phyloP scores from a whole-genome alignment of 2,329 filamentous ascomycete genomes.

The Diaporthe sp. region DNA sequence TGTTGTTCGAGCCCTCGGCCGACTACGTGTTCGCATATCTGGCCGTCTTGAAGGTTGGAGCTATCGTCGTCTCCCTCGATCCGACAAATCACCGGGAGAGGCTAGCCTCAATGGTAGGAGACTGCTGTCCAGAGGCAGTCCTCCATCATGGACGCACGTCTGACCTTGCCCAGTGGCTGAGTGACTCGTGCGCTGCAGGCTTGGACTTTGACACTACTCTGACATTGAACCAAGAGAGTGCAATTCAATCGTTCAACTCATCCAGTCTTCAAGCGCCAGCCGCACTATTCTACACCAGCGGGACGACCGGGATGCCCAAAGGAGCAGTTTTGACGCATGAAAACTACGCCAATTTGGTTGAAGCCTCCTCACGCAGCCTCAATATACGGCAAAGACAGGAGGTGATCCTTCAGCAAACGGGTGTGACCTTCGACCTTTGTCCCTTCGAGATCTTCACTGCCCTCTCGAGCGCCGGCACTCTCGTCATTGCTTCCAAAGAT shows the following conservation, averaged over 20 bases:
- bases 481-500: conserved; percentile 41
- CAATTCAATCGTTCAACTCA: background rate
- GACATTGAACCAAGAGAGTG: background rate
- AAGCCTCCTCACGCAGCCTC: background rate
- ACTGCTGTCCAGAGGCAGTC: background rate
- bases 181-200: background rate
- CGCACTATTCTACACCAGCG: conserved; percentile 46
- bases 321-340: conserved; percentile 49
- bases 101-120: conserved; percentile 43
- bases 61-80: conserved; percentile 54
- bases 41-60: conserved; percentile 51
- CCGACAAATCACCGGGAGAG: conserved; percentile 41
- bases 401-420: conserved; percentile 46
- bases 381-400: conserved; percentile 39
- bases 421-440: conserved; percentile 54
- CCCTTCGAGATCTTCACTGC: conserved; percentile 42
- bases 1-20: conserved; percentile 37
- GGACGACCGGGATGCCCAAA: conserved; percentile 51
- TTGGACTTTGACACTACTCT: background rate
- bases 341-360: conserved; percentile 32
- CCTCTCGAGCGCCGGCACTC: conserved; percentile 42
- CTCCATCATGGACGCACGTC: background rate
- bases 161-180: background rate
- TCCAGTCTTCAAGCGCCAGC: background rate
- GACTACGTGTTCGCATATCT: conserved; percentile 51